These are phyloP conservation scores for Coemansia sp. DNA, from an alignment of 192 early-diverging fungal species.

Conservation along the genomic window DNA sequence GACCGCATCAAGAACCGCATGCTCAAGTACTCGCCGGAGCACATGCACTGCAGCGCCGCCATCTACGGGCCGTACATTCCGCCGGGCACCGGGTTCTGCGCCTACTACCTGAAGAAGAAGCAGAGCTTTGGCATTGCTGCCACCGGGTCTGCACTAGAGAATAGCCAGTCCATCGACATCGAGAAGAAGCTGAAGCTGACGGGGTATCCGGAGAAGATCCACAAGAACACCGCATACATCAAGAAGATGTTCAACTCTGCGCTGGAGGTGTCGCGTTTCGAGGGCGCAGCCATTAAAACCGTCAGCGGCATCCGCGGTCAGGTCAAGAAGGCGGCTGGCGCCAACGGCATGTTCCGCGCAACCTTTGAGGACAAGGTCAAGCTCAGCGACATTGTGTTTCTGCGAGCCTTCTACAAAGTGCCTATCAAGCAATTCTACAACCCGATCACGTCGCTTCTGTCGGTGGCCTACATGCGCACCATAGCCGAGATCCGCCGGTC, in stretches of 20 bases:
- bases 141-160: slow-evolving; percentile 93
- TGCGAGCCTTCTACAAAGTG: slow-evolving; percentile 95
- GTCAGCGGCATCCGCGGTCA: slow-evolving; percentile 98
- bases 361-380: slow-evolving; percentile 98
- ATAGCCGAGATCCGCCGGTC: slow-evolving; percentile 82
- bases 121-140: slow-evolving; percentile 95
- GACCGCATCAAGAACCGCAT: slow-evolving; percentile 93
- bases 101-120: slow-evolving; percentile 58
- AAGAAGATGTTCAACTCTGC: slow-evolving; percentile 97
- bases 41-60: slow-evolving; percentile 98
- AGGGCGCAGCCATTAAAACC: slow-evolving; percentile 93
- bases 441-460: slow-evolving; percentile 91
- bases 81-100: slow-evolving; percentile 97
- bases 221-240: slow-evolving; percentile 96
- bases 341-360: slow-evolving; percentile 91
- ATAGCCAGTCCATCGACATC: slow-evolving; percentile 88
- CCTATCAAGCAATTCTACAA: slow-evolving; percentile 97
- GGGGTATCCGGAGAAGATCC: slow-evolving; percentile 90
- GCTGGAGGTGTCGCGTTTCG: slow-evolving; percentile 97
- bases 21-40: slow-evolving; percentile 99
- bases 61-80: slow-evolving; percentile 93
- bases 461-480: slow-evolving; percentile 87
- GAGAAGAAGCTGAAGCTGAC: slow-evolving; percentile 99
- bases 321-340: slow-evolving; percentile 89
- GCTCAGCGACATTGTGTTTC: slow-evolving; percentile 97